phyloP scores from a whole-genome alignment of 1,284 basidiomycete species.

The Trichosporon sp. region DNA sequence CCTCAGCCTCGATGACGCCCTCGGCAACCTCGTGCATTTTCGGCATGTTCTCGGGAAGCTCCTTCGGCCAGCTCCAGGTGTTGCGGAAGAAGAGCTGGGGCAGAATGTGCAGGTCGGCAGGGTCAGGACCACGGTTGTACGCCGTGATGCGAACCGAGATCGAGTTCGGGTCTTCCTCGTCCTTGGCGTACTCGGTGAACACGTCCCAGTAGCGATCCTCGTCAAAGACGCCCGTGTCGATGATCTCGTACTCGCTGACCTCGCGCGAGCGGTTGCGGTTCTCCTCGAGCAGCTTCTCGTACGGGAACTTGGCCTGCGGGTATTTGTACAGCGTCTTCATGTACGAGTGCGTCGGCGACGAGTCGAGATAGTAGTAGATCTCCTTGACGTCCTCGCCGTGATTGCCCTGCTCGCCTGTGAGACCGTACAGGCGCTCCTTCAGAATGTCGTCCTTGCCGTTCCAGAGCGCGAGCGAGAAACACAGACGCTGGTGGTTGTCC shows the following conservation, averaged over 20 bases:
- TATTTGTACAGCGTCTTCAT: slow-evolving; percentile 99
- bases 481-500: slow-evolving; percentile 93
- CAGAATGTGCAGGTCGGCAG: slow-evolving; percentile 91
- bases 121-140: slow-evolving; percentile 94
- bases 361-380: slow-evolving; percentile 96
- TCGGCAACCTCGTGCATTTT: slow-evolving; percentile 62
- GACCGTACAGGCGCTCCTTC: slow-evolving; percentile 91
- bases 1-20: slow-evolving; percentile 69
- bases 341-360: slow-evolving; percentile 96
- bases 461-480: slow-evolving; percentile 89
- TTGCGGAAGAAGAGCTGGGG: slow-evolving; percentile 97
- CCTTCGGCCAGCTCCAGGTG: slow-evolving; percentile 92
- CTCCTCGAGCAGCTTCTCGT: slow-evolving; percentile 87
- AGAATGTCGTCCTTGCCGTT: slow-evolving; percentile 92
- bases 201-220: slow-evolving; percentile 97
- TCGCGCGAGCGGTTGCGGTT: slow-evolving; percentile 79
- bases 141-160: slow-evolving; percentile 91
- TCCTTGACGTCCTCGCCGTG: slow-evolving; percentile 99
- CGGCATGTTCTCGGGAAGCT: slow-evolving; percentile 75
- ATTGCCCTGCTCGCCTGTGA: slow-evolving; percentile 93
- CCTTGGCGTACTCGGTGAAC: slow-evolving; percentile 83
- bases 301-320: slow-evolving; percentile 87
- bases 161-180: slow-evolving; percentile 84
- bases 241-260: slow-evolving; percentile 87
- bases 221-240: slow-evolving; percentile 90